Evolutionary conservation across 129 eudicot genomes (phyloP), one percentile per base, ranked within the genome.

Genomic region (Centella asiatica): DNA sequence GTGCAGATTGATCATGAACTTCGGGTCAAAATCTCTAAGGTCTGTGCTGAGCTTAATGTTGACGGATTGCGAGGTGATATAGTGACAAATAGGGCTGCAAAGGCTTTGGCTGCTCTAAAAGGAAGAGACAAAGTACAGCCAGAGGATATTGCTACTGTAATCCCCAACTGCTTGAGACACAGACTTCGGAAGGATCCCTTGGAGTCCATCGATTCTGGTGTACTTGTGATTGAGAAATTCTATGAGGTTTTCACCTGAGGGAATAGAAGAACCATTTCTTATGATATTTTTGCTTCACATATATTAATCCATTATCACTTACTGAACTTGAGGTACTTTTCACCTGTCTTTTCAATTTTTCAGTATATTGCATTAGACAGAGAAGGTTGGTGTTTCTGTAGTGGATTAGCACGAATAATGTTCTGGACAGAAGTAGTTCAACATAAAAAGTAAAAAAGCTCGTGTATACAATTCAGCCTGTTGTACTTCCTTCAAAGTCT

Each of bases 51-150:
- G 80, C 77, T 89, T 58, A 89, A 89, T 58, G 97, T 89, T 4
- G 95, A 89, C 52, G 97, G 95, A 32, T 70, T 89, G 69, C 76
- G 97, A 78, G 97, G 97, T 12, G 93, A 90, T 64, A 90, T 86
- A 23, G 95, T 90, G 33, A 78, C 93, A 0, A 90, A 90, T 25
- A 80, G 95, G 76, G 97, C 95, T 15, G 95, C 95, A 0, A 90
- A 83, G 62, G 95, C 97, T 61, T 77, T 86, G 79, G 97, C 97
- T 13, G 82, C 95, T 57, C 85, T 90, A 27, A 90, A 90, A 57
- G 97, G 95, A 42, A 80, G 97, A 61, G 97, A 86, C 51, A 74
- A 80, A 74, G 95, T 86, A 28, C 84, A 81, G 4, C 23, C 87
- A 2, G 97, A 90, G 81, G 97, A 90, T 77, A 86, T 89, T 65